Evolutionary conservation across 129 eudicot genomes (phyloP).

Genomic region (Oenanthe sinensis): DNA sequence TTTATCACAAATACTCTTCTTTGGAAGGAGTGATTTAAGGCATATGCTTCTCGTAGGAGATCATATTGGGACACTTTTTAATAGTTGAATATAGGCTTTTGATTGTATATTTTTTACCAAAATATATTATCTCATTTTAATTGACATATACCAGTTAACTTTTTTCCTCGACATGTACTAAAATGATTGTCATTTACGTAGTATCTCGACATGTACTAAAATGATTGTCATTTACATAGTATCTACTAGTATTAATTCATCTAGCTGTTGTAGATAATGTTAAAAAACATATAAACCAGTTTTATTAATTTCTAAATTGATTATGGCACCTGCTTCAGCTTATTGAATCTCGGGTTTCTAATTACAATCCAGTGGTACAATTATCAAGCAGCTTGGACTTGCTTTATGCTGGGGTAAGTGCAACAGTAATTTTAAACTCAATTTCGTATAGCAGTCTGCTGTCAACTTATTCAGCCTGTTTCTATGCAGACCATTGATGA

Average conservation of each 20-base stretch:
- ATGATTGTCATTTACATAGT: not conserved
- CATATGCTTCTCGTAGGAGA: not conserved
- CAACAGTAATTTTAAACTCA: not conserved
- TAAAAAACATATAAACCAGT: not conserved
- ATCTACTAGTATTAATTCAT: not conserved
- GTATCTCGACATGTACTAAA: not conserved
- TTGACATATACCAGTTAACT: not conserved
- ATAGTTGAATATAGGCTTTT: not conserved
- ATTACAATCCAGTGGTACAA: conserved; percentile 38
- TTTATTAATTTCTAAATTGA: not conserved
- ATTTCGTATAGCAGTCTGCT: not conserved
- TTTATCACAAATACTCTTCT: not conserved
- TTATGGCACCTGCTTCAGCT: conserved; percentile 32
- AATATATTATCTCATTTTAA: not conserved
- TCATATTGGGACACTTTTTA: not conserved
- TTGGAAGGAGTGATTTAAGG: not conserved
- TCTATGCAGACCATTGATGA: conserved; percentile 46
- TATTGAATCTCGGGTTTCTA: conserved; percentile 67
- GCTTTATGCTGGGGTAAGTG: conserved; percentile 67
- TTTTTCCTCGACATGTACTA: not conserved
- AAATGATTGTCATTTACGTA: not conserved
- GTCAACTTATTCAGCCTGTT: not conserved
- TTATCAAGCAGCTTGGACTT: conserved; percentile 64
- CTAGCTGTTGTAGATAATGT: not conserved
- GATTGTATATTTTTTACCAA: not conserved